Base-by-base conservation (phyloP, 73 alveolate genomes). In the Paraurostyla sp. region DNA sequence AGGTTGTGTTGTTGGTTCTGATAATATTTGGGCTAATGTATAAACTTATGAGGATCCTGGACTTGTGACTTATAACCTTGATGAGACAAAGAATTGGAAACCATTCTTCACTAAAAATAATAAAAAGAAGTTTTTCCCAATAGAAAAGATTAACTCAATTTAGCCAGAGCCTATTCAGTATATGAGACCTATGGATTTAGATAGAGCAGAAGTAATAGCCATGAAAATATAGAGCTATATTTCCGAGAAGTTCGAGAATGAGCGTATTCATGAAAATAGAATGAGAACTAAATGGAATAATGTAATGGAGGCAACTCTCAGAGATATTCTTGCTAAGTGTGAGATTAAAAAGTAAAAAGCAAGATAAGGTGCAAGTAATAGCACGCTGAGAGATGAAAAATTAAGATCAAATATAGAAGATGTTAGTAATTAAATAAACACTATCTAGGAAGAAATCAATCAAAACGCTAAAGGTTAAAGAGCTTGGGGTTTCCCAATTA, bases 401-500 rank as follows among this genome's bases (percentile, higher is more conserved):
- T 27, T n/a, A 29, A 73, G 68, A 18, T 3, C 7, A 30, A 49
- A 73, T n/a, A 49, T 51, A 4, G 76, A 51, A 13, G 89, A 78
- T 78, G 71, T 73, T 23, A 23, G 51, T 13, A 45, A 45, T 54
- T 15, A 18, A 69, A 49, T 76, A 57, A 33, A 68, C 13, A 52
- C 60, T 46, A 51, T 69, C 35, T 40, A 50, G 30, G 41, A 41
- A 36, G 85, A 83, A 15, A 63, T 65, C 54, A 46, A 63, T 13
- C 15, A 42, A 25, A 83, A 87, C 80, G 94, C 92, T 13, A 71
- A 84, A 54, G 97, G 94, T 50, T 88, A 76, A 58, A 87, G 93
- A 56, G 83, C 93, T 57, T 96, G 95, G 94, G 99, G 99, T 38
- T 93, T 97, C 93, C 99, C 99, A 0, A 90, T 98, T 22, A 97